phyloP scores from a whole-genome alignment of 2,329 filamentous ascomycete species.

The Ascochyta clinopodiicola region DNA sequence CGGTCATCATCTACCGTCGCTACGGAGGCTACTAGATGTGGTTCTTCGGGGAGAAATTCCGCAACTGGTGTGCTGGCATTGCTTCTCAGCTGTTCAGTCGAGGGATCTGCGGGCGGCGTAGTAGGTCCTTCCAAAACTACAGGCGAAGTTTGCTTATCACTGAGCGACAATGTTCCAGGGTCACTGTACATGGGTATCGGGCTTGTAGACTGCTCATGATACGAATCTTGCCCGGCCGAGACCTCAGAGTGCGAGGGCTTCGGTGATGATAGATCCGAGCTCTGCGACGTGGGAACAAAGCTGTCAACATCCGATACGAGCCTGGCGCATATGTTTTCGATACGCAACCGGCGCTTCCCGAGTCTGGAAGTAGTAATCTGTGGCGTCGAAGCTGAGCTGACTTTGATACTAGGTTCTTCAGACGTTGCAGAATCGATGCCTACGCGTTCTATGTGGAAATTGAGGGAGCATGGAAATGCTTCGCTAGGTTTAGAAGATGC shows the following conservation, averaged over 20 bases:
- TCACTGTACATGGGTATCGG: neutral
- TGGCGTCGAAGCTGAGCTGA: conserved; percentile 20
- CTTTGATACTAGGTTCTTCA: conserved; percentile 32
- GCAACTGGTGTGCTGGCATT: neutral
- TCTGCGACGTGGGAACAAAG: conserved; percentile 66
- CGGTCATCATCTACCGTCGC: conserved; percentile 49
- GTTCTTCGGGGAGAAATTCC: neutral
- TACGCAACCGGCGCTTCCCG: conserved; percentile 69
- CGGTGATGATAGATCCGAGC: conserved; percentile 66
- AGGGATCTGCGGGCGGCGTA: conserved; percentile 2
- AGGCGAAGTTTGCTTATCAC: neutral
- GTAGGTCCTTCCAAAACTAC: conserved; percentile 1
- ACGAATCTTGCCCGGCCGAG: conserved; percentile 26
- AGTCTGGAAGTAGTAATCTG: conserved; percentile 56
- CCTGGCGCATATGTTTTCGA: conserved; percentile 69
- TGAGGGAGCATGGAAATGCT: conserved; percentile 65
- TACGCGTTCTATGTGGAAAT: conserved; percentile 69
- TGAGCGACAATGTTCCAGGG: neutral
- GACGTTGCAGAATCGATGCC: conserved; percentile 68
- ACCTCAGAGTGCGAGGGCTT: conserved; percentile 55
- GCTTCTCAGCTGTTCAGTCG: conserved; percentile 1
- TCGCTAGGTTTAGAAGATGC: conserved; percentile 58
- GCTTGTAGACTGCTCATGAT: conserved; percentile 27
- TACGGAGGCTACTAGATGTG: conserved; percentile 28
- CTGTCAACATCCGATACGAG: conserved; percentile 72